These are phyloP conservation scores for Penicillium cosmopolitanum DNA, from an alignment of 495 filamentous ascomycete species.

Conservation along the genomic window DNA sequence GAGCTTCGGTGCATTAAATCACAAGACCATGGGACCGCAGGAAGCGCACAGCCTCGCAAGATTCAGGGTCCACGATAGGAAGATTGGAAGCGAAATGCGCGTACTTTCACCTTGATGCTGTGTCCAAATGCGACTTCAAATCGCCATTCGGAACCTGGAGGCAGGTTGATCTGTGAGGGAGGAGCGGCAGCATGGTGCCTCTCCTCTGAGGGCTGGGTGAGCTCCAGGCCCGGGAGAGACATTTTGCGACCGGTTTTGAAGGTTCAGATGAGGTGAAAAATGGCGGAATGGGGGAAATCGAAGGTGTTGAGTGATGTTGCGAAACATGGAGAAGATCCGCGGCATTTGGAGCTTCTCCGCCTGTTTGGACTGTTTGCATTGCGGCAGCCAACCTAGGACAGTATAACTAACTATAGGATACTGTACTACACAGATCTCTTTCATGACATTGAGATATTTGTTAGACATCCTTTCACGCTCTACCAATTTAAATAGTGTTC, in stretches of 20 bases:
- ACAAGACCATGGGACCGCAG: background rate
- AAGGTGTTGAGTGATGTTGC: background rate
- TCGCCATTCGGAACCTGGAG: conserved; percentile 74
- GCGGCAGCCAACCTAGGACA: too few relatives aligned
- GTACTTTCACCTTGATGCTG: conserved; percentile 64
- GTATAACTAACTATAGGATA: too few relatives aligned
- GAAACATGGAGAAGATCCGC: conserved; percentile 7
- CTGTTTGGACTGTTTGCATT: conserved; percentile 24
- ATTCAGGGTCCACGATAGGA: too few relatives aligned
- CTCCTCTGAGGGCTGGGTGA: conserved; percentile 48
- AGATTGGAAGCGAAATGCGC: conserved; percentile 8
- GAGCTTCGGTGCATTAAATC: background rate
- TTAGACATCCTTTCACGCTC: too few relatives aligned
- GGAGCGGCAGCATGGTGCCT: conserved; percentile 42
- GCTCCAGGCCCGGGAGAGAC: conserved; percentile 54
- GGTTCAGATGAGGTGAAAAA: background rate
- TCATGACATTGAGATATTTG: too few relatives aligned
- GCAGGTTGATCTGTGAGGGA: conserved; percentile 49
- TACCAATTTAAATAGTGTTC: too few relatives aligned
- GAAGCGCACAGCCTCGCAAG: too few relatives aligned
- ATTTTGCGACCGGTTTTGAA: conserved; percentile 29
- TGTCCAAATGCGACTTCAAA: conserved; percentile 80
- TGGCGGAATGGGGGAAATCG: background rate
- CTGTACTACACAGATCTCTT: too few relatives aligned
- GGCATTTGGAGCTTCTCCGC: conserved; percentile 10